These are phyloP conservation scores for Ceratobasidium sp. DNA, from an alignment of 1,284 basidiomycete genomes.

Conservation along the genomic window DNA sequence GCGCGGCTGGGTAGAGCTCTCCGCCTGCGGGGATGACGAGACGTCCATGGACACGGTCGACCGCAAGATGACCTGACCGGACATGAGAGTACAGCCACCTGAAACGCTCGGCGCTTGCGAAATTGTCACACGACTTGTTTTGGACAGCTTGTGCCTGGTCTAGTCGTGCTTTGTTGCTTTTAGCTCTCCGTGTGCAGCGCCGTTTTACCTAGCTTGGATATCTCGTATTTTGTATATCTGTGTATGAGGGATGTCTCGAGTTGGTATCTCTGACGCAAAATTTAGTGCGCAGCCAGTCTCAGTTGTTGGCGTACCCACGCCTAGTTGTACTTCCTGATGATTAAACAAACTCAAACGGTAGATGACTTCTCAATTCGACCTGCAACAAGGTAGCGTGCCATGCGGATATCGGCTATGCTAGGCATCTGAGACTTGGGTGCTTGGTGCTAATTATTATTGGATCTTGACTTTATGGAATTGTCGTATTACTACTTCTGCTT, in stretches of 20 bases:
- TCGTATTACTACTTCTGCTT: too few species aligned
- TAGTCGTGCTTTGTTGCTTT: background rate
- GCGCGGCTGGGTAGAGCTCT: slow-evolving; percentile 9
- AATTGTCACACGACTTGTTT: slow-evolving; percentile 11
- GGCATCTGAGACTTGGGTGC: too few species aligned
- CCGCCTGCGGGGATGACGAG: slow-evolving; percentile 23
- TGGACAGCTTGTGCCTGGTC: slow-evolving; percentile 8
- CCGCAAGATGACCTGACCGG: background rate
- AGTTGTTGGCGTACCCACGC: too few species aligned
- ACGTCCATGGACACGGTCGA: slow-evolving; percentile 23
- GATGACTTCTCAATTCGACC: too few species aligned
- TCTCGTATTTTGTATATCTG: background rate
- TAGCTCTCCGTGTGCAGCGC: background rate
- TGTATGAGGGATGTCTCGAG: background rate
- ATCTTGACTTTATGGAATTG: too few species aligned
- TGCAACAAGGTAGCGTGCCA: too few species aligned
- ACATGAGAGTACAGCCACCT: background rate
- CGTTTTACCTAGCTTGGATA: background rate
- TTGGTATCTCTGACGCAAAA: background rate
- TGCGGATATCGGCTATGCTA: too few species aligned
- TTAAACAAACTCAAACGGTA: too few species aligned
- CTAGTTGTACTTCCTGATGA: too few species aligned
- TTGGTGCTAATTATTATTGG: too few species aligned
- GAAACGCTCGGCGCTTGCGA: background rate
- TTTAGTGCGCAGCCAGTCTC: background rate